These are phyloP conservation scores for Solanum etuberosum DNA, from an alignment of 257 asterid species.

Conservation along the genomic window DNA sequence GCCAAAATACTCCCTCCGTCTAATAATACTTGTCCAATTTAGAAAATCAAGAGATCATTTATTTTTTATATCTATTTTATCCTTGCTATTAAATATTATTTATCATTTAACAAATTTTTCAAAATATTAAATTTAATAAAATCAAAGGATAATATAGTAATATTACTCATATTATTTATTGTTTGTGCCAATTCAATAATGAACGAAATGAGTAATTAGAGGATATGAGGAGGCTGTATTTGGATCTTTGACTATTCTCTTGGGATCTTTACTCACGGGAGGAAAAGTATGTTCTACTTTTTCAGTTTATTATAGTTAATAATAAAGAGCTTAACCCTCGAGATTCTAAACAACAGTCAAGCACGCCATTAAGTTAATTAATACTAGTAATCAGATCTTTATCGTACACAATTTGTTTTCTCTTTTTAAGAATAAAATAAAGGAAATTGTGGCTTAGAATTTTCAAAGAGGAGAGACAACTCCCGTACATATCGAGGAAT, in stretches of 20 bases:
- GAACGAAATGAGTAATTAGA: no score
- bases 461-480: background rate
- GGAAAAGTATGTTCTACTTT: background rate
- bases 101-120: no score
- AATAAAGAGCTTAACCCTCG: background rate
- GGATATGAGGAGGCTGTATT: background rate
- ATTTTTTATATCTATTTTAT: no score
- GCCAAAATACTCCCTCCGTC: background rate
- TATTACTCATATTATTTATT: no score
- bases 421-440: background rate
- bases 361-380: background rate
- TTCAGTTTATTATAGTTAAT: background rate
- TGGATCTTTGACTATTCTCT: background rate
- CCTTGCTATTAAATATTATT: no score
- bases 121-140: no score
- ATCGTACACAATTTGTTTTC: background rate
- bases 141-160: no score
- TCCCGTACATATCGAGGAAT: background rate
- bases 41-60: no score
- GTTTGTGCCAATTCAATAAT: no score
- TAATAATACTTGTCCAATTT: no score
- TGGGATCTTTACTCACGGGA: background rate
- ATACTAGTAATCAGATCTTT: background rate
- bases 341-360: background rate
- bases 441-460: background rate